A percentile compares a stretch with the other conserved stretches of the same genome.
Evolutionary conservation across 2,329 filamentous ascomycete genomes (phyloP).

Genomic region (Aspergillus pseudonomiae): DNA sequence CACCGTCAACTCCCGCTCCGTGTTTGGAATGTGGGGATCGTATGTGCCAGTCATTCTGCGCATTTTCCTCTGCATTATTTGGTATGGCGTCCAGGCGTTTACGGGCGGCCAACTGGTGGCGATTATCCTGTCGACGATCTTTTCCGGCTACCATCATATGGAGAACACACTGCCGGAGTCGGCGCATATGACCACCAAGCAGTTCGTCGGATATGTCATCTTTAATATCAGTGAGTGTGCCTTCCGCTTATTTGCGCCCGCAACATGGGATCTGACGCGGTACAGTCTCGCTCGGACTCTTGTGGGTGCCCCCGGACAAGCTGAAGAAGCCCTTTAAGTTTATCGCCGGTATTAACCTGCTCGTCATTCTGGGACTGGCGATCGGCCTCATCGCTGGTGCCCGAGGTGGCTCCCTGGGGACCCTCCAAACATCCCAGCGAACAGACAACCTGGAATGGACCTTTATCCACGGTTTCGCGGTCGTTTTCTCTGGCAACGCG

Average conservation of each 20-base stretch:
- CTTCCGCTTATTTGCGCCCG: background rate
- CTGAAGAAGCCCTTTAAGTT: background rate
- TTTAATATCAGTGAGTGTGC: background rate
- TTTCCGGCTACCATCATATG: slow-evolving; percentile 13
- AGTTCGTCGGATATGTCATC: background rate
- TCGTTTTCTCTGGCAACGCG: background rate
- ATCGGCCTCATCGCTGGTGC: background rate
- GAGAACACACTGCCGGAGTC: slow-evolving; percentile 9
- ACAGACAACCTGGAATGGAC: background rate
- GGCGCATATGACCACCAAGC: background rate
- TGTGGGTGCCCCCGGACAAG: background rate
- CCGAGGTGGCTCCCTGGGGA: background rate
- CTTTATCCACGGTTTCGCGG: background rate
- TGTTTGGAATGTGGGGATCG: slow-evolving; percentile 15
- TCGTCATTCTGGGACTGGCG: background rate
- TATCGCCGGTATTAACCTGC: background rate
- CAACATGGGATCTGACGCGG: background rate
- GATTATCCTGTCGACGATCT: slow-evolving; percentile 7
- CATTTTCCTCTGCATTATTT: slow-evolving; percentile 11
- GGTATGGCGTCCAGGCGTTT: slow-evolving; percentile 17
- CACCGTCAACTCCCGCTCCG: slow-evolving; percentile 7
- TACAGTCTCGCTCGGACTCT: background rate
- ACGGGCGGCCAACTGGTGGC: slow-evolving; percentile 15
- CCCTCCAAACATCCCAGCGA: background rate
- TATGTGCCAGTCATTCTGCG: slow-evolving; percentile 15